Percentiles rank a stretch among this genome's conserved stretches.
phyloP scores from a whole-genome alignment of 1,284 basidiomycete species.

The Boletus calvinii region DNA sequence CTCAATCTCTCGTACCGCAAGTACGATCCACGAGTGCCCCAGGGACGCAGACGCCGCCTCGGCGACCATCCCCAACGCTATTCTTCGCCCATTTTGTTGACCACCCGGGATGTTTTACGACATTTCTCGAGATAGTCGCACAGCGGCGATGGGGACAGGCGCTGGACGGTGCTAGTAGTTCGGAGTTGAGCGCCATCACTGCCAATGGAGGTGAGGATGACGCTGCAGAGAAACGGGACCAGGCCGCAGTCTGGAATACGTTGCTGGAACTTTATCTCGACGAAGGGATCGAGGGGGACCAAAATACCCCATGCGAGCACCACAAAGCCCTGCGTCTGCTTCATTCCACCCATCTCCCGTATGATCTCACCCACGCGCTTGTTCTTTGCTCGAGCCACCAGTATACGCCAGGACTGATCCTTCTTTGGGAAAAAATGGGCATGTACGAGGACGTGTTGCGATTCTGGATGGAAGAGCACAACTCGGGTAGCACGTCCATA shows the following conservation, averaged over 20 bases:
- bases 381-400: constrained; percentile 85
- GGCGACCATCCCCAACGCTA: constrained; percentile 77
- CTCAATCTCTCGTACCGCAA: constrained; percentile 12
- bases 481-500: constrained; percentile 31
- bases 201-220: constrained; percentile 40
- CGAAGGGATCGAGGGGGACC: constrained; percentile 21
- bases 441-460: constrained; percentile 96
- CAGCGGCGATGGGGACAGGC: constrained; percentile 78
- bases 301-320: constrained; percentile 10
- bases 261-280: constrained; percentile 88
- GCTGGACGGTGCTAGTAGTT: constrained; percentile 43
- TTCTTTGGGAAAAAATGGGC: constrained; percentile 90
- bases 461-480: constrained; percentile 82
- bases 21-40: constrained; percentile 15
- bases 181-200: constrained; percentile 9
- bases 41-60: constrained; percentile 35
- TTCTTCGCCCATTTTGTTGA: constrained; percentile 97
- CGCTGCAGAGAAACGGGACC: constrained; percentile 64
- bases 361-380: constrained; percentile 88
- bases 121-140: constrained; percentile 90
- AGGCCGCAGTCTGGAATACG: constrained; percentile 94
- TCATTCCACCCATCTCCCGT: constrained; percentile 65
- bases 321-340: constrained; percentile 73
- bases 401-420: constrained; percentile 83
- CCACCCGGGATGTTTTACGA: constrained; percentile 79